Evolutionary conservation across 768 basidiomycete genomes (phyloP).

Genomic region (Termitomyces eurrhizus): DNA sequence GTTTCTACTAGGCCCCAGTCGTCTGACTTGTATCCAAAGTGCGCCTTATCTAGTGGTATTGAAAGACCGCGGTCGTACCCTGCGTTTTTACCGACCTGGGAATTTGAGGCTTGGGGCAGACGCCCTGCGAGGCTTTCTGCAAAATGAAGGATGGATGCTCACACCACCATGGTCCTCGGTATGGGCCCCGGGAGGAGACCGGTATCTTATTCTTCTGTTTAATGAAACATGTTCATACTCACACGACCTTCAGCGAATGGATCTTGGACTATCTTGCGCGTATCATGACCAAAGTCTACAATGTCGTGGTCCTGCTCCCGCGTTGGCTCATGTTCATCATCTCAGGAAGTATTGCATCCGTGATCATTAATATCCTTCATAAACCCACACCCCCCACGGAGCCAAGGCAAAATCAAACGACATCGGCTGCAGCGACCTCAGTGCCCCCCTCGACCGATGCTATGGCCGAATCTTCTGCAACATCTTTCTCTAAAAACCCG

Average conservation of each 20-base stretch:
- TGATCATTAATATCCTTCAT: conserved; percentile 67
- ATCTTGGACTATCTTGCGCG: conserved; percentile 58
- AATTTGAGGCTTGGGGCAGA: conserved; percentile 59
- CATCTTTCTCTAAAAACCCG: conserved; percentile 7
- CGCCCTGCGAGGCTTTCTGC: conserved; percentile 61
- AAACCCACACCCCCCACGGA: conserved; percentile 12
- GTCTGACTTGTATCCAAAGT: conserved; percentile 40
- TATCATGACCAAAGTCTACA: conserved; percentile 47
- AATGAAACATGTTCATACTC: not conserved
- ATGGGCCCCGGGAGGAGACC: conserved; percentile 74
- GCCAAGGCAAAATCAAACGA: not conserved
- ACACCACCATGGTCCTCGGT: conserved; percentile 65
- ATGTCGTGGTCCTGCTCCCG: conserved; percentile 51
- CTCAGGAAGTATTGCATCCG: conserved; percentile 64
- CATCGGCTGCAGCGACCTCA: not conserved
- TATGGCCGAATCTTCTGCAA: conserved; percentile 3
- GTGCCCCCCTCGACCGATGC: not conserved
- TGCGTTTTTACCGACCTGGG: conserved; percentile 77
- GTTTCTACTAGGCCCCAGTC: not conserved
- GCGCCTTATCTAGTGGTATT: conserved; percentile 73
- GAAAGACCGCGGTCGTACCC: conserved; percentile 65
- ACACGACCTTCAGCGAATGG: conserved; percentile 49
- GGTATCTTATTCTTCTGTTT: conserved; percentile 35
- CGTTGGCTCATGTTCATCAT: conserved; percentile 65
- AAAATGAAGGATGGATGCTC: conserved; percentile 55